Evolutionary conservation across 1,139 yeast genomes (phyloP), one percentile per base, ranked within the genome.

Genomic region (Saccharomyces pastorianus): DNA sequence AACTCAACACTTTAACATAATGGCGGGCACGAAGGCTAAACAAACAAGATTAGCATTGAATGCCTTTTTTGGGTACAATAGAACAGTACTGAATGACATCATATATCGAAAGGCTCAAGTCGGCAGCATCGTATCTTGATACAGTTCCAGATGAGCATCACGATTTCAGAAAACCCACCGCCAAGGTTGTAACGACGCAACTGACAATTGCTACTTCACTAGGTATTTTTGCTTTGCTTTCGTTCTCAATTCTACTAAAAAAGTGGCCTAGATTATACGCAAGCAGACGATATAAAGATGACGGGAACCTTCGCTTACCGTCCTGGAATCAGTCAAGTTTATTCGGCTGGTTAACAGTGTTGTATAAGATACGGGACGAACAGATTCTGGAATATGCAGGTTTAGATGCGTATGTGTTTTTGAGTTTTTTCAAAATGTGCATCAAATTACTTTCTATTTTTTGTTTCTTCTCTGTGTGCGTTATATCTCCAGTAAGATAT

Each of bases 331-430:
- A 65, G 11, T 68, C 72, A 50, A 77, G 88, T 4, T 66, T 87
- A 25, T 84, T 90, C 63, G 89, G 93, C 0, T 91, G 97, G 96
- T 75, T 91, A 6, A 79, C 83, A 1, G 80, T 82, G 0, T 72
- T 91, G 17, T 81, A 80, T 67, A 71, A 71, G 17, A 82, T 90
- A 17, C 76, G 78, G 27, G 98, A 93, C 63, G 79, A 81, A 38
- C 89, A 90, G 60, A 81, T 93, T 1, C 75, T 93, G 53, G 91
- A 88, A 58, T 85, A 85, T 65, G 96, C 97, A 0, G 99, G 99
- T 0, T 73, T 93, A 47, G 99, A 93, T 71, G 97, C 98, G 0
- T 90, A 81, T 71, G 97, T 91, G 48, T 85, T 85, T 64, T 68
- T 86, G 41, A 84, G 86, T 0, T 85, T 86, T 67, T 86, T 85